Base-by-base conservation (phyloP, 306 rosid species). In the Purshia tridentata region DNA sequence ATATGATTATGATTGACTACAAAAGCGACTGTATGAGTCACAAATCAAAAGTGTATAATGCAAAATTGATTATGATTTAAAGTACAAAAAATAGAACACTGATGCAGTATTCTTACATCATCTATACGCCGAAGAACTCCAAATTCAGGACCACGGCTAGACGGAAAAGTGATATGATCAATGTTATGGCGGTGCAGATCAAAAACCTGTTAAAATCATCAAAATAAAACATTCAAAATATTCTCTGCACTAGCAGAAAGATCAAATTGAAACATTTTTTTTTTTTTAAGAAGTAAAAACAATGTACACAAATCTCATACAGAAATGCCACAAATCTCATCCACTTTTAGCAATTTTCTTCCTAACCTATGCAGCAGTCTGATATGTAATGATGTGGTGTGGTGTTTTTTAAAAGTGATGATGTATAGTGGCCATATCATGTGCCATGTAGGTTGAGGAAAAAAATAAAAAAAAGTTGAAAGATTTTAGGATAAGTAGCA, bases 151-250 rank as follows among this genome's bases (percentile, higher is more conserved):
- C 98, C 98, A 55, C 91, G 89, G n/a, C 64, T 70, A 12, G 89
- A 76, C 69, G 91, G 85, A 86, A 91, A 84, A 29, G 98, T 89
- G 70, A 94, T 89, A 81, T 94, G 96, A 85, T 91, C 99, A 67
- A 94, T 94, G 75, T 94, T 91, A 88, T 89, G 99, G 60, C 96
- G 90, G 72, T 94, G 99, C 78, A 94, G 91, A 84, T 94, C 99
- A 81, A 69, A 74, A 78, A 86, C 91, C 98, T 94, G 88, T 23
- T 65, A 65, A 69, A 57, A 72, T 35, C 75, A 78, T 60, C 65
- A 55, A 47, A 14, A 63, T 65, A 84, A 39, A 15, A 76, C 59
- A 78, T 53, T 46, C 23, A 67, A 14, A 51, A 60, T 37, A 39
- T 20, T 37, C 4, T 58, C 15, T 8, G 20, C 9, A 12, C 9